Conservation (phyloP, 1,284 basidiomycete genomes). For the Rhodofomes roseus region DNA sequence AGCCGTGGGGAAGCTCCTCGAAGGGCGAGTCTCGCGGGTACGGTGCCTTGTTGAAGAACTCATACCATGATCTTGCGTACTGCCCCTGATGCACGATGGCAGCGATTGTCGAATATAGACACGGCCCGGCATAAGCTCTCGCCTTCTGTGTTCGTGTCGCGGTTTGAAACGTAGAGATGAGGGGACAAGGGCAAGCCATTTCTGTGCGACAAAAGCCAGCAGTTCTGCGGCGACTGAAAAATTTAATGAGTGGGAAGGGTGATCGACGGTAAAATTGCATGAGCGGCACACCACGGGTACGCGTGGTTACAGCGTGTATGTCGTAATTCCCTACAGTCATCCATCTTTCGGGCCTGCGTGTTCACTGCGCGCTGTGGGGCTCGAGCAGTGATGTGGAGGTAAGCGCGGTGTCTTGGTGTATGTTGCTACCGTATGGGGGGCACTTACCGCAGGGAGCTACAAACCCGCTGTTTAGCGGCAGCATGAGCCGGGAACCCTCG, state of each 20-base stretch:
- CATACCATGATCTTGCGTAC: no score
- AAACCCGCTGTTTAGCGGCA: no score
- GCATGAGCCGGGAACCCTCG: no score
- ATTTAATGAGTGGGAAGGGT: background rate
- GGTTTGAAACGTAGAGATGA: background rate
- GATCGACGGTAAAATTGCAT: background rate
- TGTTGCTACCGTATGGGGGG: no score
- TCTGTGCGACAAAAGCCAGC: background rate
- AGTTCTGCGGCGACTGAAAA: background rate
- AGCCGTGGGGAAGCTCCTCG: background rate
- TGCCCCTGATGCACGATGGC: background rate
- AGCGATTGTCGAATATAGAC: background rate
- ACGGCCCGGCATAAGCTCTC: background rate
- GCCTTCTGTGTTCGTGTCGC: background rate
- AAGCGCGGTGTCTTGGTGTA: background rate
- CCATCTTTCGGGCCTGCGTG: background rate
- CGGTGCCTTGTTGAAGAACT: no score
- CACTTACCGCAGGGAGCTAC: no score
- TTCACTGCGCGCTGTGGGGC: background rate
- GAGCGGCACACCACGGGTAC: background rate
- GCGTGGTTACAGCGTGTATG: background rate
- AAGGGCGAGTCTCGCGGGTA: background rate
- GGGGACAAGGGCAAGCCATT: background rate
- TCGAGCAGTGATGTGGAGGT: background rate
- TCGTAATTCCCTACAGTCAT: background rate